Base-by-base conservation (phyloP, 1,284 basidiomycete genomes). In the Amylostereum areolatum region DNA sequence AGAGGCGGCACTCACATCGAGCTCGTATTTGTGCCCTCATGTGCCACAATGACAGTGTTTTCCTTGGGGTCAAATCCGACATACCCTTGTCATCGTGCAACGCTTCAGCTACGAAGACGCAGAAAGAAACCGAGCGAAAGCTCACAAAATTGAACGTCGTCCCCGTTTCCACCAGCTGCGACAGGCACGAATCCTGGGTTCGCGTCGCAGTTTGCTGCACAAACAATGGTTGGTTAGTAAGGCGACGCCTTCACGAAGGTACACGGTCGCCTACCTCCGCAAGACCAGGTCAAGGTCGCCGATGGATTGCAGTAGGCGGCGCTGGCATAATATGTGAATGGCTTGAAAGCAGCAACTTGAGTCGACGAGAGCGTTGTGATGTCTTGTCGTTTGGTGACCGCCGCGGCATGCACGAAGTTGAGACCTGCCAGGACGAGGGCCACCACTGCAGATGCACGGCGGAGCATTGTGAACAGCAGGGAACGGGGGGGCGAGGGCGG, bases 81-180 rank as follows among this genome's bases (percentile, higher is more conserved):
- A 60, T 65, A 78, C 74, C 62, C 59, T 62, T 18, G 25, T 7
- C 5, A 5, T 33, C 33, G 24, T 28, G 24, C 5, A 25, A 45
- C 41, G 6, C 28, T 25, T 29, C n/a, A 34, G 18, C 18, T 18
- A 18, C 18, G 18, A 18, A 18, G 18, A 18, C 18, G 47, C 44
- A 29, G 18, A 11, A 5, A 44, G 3, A 25, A 28, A n/a, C 27
- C n/a, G 42, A n/a, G 11, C 25, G 44, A n/a, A 42, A 3, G 58
- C 70, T 59, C 43, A 73, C 72, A 74, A 49, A 66, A 81, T 57
- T 83, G 83, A 3, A 71, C 62, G 8, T 43, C 44, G 18, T 58
- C 53, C 0, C 82, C 81, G 56, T 85, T 73, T 2, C 83, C 83
- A 37, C 82, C 83, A 0, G 78, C 71, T 12, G 80, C 81, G 2